A percentile compares a stretch with the other conserved stretches of the same genome.
Conservation (phyloP, 352 stramenopile species). For the Saprolegnia diclina region DNA sequence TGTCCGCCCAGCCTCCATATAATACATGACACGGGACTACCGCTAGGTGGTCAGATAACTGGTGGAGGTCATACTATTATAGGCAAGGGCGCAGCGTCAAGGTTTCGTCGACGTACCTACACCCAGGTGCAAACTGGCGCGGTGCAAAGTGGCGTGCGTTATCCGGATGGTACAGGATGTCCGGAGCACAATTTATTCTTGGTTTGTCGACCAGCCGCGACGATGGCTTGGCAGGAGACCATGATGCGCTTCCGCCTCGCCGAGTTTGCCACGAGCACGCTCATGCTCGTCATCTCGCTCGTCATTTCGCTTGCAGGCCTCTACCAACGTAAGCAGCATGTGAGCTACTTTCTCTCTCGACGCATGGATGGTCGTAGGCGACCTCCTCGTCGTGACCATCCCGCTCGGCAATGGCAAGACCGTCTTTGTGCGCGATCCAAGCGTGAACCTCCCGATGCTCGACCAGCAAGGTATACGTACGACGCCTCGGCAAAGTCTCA, state of each 20-base stretch:
- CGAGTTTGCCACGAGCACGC: slow-evolving; percentile 45
- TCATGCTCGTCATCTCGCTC: slow-evolving; percentile 44
- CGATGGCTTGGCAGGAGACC: background rate
- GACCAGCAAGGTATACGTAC: slow-evolving; percentile 39
- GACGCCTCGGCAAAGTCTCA: background rate
- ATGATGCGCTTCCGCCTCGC: slow-evolving; percentile 33
- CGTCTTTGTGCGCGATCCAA: slow-evolving; percentile 50
- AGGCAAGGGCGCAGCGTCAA: no score
- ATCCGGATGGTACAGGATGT: background rate
- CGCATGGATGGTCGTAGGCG: slow-evolving; percentile 31
- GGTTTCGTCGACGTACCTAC: background rate
- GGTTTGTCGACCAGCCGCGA: background rate
- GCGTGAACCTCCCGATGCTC: slow-evolving; percentile 51
- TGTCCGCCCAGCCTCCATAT: no score
- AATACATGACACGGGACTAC: no score
- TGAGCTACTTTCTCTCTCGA: background rate
- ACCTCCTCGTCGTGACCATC: slow-evolving; percentile 51
- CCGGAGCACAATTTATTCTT: background rate
- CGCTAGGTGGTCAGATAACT: no score
- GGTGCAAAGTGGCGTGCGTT: background rate
- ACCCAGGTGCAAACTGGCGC: background rate
- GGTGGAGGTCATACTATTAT: no score
- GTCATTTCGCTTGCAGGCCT: slow-evolving; percentile 51
- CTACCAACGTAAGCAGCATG: slow-evolving; percentile 39
- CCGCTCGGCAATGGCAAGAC: slow-evolving; percentile 40